Evolutionary conservation across 441 rosid species (phyloP).

Genomic region (Populus hybrid): DNA sequence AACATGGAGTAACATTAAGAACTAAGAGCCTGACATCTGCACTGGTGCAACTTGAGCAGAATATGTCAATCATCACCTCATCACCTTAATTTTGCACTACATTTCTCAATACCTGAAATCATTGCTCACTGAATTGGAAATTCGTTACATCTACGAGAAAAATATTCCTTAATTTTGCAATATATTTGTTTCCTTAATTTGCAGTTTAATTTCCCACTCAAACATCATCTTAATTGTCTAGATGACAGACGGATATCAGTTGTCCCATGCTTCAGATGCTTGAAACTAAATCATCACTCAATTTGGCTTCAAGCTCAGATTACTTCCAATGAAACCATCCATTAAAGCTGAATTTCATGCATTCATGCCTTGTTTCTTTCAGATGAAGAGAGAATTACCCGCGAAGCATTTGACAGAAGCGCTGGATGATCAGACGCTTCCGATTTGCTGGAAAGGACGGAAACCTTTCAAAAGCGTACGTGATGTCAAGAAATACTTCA

Average conservation of each 20-base stretch:
- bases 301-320: too few species aligned
- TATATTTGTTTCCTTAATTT: background rate
- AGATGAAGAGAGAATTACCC: slow-evolving; percentile 50
- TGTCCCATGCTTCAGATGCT: background rate
- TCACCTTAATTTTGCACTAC: background rate
- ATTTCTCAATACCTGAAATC: background rate
- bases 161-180: background rate
- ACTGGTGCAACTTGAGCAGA: background rate
- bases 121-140: background rate
- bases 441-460: slow-evolving; percentile 89
- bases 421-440: slow-evolving; percentile 63
- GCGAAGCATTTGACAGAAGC: slow-evolving; percentile 63
- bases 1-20: background rate
- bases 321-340: background rate
- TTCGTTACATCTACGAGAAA: background rate
- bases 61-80: background rate
- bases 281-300: background rate
- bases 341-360: background rate
- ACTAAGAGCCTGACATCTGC: background rate
- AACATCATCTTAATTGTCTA: background rate
- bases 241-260: background rate
- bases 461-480: slow-evolving; percentile 63
- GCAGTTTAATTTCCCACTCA: background rate
- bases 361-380: slow-evolving; percentile 3
- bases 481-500: slow-evolving; percentile 79